phyloP scores from a whole-genome alignment of 257 asterid genomes.

The Solanum habrochaites region DNA sequence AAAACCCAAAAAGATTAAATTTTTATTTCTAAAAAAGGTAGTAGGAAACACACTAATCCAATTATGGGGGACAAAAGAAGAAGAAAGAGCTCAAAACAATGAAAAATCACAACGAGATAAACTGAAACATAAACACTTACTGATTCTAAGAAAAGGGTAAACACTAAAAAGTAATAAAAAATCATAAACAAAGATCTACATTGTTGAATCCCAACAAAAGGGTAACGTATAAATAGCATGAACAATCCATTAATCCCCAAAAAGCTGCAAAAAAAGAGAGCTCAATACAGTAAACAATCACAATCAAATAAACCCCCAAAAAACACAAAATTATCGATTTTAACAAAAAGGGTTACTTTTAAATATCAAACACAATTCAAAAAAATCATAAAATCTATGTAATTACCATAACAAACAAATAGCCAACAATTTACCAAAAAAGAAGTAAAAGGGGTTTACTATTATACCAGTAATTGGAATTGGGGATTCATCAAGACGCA shows the following conservation, averaged over 20 bases:
- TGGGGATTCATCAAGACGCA: conserved; percentile 88
- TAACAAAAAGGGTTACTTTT: background rate
- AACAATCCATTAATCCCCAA: background rate
- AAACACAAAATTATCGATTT: background rate
- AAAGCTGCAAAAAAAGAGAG: background rate
- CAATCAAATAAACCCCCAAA: background rate
- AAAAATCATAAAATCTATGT: background rate
- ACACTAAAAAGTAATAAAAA: background rate
- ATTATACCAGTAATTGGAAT: conserved; percentile 67
- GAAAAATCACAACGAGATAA: background rate
- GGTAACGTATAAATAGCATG: background rate
- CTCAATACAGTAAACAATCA: background rate
- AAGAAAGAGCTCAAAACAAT: background rate
- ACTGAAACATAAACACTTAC: background rate
- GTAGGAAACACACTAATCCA: background rate
- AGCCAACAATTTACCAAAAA: background rate
- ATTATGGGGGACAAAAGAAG: background rate
- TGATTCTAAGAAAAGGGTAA: background rate
- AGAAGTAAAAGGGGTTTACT: background rate
- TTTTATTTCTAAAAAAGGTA: background rate
- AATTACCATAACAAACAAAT: background rate
- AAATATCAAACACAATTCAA: background rate
- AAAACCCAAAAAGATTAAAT: background rate
- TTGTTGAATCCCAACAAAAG: background rate
- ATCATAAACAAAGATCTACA: background rate